phyloP scores from a whole-genome alignment of 2,329 filamentous ascomycete species.

The Penicillium griseofulvum region DNA sequence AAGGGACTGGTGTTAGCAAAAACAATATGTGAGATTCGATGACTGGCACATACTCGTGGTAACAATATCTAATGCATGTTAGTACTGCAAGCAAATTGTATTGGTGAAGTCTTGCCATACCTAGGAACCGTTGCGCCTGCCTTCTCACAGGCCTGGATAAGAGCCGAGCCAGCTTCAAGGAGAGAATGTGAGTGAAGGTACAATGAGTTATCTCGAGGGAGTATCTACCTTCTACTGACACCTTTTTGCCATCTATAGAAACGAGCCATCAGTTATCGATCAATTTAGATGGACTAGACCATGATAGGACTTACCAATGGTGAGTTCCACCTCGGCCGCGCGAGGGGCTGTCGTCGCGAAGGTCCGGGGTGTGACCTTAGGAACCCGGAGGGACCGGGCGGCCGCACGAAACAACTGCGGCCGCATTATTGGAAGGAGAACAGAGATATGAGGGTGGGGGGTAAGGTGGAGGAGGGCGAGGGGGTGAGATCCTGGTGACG shows the following conservation, averaged over 20 bases:
- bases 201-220: constrained; percentile 3
- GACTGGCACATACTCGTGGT: constrained; percentile 74
- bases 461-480: constrained; percentile 16
- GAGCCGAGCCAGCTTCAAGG: constrained; percentile 77
- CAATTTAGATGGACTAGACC: constrained; percentile 58
- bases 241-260: constrained; percentile 85
- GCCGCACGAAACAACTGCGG: constrained; percentile 63
- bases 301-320: constrained; percentile 66
- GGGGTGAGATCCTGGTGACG: constrained; percentile 11
- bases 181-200: constrained; percentile 24
- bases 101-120: constrained; percentile 46
- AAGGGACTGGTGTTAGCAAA: constrained; percentile 25
- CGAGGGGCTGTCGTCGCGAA: constrained; percentile 79
- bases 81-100: constrained; percentile 26
- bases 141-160: constrained; percentile 99
- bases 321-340: constrained; percentile 92
- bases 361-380: constrained; percentile 62
- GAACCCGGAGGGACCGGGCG: constrained; percentile 54
- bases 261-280: constrained; percentile 34
- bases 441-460: constrained; percentile 14
- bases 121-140: constrained; percentile 85
- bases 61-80: constrained; percentile 74
- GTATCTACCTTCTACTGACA: constrained; percentile 85
- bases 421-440: constrained; percentile 54
- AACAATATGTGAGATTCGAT: constrained; percentile 9